Conservation (phyloP, 306 rosid genomes). For the Quercus aquifolioides region DNA sequence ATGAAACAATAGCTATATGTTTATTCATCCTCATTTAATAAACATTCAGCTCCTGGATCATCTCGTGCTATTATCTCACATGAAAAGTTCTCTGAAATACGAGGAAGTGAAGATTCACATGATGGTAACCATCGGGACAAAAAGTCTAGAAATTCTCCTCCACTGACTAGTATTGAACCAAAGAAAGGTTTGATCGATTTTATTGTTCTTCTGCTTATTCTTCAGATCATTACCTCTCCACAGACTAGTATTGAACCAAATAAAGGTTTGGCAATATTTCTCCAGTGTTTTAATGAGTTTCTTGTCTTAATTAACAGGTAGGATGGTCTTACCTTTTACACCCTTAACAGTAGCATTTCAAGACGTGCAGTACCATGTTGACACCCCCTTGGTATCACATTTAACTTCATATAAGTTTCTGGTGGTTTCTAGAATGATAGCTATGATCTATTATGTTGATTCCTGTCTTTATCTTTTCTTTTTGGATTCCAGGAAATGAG, state of each 20-base stretch:
- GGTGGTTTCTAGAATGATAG: no score
- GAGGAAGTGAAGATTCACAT: not conserved
- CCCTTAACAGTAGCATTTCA: slow-evolving; percentile 38
- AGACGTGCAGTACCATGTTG: slow-evolving; percentile 42
- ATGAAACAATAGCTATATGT: not conserved
- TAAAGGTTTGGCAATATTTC: no score
- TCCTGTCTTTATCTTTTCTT: not conserved
- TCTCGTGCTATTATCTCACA: slow-evolving; percentile 33
- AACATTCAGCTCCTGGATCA: slow-evolving; percentile 39
- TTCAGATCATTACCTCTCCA: no score
- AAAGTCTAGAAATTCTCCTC: not conserved
- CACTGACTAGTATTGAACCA: not conserved
- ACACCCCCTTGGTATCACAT: slow-evolving; percentile 34
- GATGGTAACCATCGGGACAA: slow-evolving; percentile 1
- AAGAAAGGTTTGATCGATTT: slow-evolving; percentile 5
- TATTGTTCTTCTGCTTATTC: no score
- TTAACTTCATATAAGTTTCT: not conserved
- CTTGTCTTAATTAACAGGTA: slow-evolving; percentile 17
- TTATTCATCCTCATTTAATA: not conserved
- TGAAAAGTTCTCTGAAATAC: slow-evolving; percentile 30
- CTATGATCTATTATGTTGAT: not conserved
- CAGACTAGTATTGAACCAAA: no score
- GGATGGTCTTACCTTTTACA: slow-evolving; percentile 37
- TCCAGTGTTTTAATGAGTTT: not conserved
- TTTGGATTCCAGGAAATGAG: slow-evolving; percentile 38